phyloP scores from a whole-genome alignment of 106 monocot genomes.

The Apostasia shenzhenica region DNA sequence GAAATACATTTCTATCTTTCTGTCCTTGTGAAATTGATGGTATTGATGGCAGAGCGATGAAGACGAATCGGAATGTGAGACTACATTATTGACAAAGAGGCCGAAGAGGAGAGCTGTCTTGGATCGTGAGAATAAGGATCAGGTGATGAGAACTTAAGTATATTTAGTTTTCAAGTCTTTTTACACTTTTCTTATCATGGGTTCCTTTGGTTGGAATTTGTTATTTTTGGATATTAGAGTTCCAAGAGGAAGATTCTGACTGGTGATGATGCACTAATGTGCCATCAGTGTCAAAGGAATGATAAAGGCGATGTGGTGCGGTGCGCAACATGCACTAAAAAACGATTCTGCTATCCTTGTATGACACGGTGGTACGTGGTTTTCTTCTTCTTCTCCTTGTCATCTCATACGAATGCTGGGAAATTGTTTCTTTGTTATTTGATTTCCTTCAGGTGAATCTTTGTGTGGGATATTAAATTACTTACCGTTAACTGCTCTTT shows the following conservation, averaged over 20 bases:
- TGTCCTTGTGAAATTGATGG: not conserved
- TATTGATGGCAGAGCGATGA: not conserved
- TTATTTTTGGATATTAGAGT: slow-evolving; percentile 7
- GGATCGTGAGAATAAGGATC: not conserved
- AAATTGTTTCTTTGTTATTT: not conserved
- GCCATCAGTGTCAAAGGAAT: slow-evolving; percentile 40
- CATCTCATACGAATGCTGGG: not conserved
- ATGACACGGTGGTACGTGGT: slow-evolving; percentile 24
- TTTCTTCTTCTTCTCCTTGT: not conserved
- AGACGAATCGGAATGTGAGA: not conserved
- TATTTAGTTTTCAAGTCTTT: not conserved
- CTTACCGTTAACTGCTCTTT: not conserved
- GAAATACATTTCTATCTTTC: not conserved
- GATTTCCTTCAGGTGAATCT: not conserved
- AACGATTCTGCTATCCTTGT: slow-evolving; percentile 24
- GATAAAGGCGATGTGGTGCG: slow-evolving; percentile 30
- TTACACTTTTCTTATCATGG: not conserved
- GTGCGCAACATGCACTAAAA: slow-evolving; percentile 19
- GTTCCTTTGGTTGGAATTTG: not conserved
- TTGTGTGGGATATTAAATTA: not conserved
- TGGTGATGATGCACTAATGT: slow-evolving; percentile 29
- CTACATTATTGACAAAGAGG: not conserved
- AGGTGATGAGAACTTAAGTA: not conserved
- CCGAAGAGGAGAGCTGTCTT: slow-evolving; percentile 4
- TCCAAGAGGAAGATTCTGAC: slow-evolving; percentile 8